phyloP scores from a whole-genome alignment of 352 stramenopile genomes.

The Globisporangium acanthophoron region DNA sequence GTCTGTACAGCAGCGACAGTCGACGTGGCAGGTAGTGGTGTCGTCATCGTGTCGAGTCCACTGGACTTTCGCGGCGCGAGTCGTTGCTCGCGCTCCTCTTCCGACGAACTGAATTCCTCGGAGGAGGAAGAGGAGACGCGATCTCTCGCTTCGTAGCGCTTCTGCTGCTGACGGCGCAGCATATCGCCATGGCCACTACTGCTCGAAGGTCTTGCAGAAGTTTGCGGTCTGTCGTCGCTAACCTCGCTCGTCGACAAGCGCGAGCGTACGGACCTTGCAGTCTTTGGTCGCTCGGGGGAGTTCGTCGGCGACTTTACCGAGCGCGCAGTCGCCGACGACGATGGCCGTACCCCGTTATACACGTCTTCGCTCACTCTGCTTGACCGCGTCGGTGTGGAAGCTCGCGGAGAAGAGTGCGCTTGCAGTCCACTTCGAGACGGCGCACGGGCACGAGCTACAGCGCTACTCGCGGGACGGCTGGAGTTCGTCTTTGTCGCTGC shows the following conservation, averaged over 20 bases:
- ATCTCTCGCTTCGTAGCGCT: not conserved
- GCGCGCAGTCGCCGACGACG: not conserved
- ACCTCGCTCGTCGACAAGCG: not conserved
- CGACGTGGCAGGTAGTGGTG: not conserved
- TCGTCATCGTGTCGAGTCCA: not conserved
- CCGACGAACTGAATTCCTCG: not conserved
- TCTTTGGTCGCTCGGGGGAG: not conserved
- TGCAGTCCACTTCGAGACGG: not conserved
- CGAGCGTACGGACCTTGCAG: not conserved
- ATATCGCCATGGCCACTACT: not conserved
- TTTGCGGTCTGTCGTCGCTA: not conserved
- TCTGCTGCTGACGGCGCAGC: not conserved
- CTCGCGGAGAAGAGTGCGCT: not conserved
- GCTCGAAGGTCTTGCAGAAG: not conserved
- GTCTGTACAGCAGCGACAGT: not conserved
- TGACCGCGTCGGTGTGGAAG: not conserved
- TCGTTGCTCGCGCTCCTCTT: not conserved
- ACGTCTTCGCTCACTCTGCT: not conserved
- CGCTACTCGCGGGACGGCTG: constrained; percentile 3
- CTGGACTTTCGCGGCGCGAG: not conserved
- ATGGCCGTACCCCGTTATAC: not conserved
- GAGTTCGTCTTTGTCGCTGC: not conserved
- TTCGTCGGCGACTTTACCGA: not conserved
- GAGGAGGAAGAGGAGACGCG: not conserved
- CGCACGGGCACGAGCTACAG: not conserved